Base-by-base conservation (phyloP, 768 basidiomycete species). In the Amanita fuliginea region DNA sequence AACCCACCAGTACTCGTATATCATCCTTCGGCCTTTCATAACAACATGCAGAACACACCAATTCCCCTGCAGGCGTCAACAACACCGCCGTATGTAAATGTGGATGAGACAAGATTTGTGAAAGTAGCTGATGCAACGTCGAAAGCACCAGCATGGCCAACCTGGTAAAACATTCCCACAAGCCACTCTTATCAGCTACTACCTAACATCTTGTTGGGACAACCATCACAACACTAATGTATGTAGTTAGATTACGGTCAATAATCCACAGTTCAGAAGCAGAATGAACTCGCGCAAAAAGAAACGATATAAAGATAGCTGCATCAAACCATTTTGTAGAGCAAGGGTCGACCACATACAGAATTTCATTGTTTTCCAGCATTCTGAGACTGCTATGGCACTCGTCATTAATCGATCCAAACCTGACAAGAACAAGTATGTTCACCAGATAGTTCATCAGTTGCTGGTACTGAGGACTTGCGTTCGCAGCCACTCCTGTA, bases 61-160 rank as follows among this genome's bases (percentile, higher is more conserved):
- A 68, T 54, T 86, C 80, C 11, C 87, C 87, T n/a, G 80, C 67
- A 4, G 83, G 78, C 11, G 83, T 86, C 51, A 87, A 67, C 26
- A 89, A 69, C 36, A 80, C 72, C 2, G 79, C 84, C 0, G 84
- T 86, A 59, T 89, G 87, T 51, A 88, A 62, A 26, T 69, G 62
- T 0, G 81, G 78, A 6, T 75, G 72, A 2, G 73, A 67, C 30
- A 89, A 69, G 4, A 83, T 64, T 59, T 83, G 79, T 22, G 75
- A 67, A 22, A 89, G 76, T 33, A 83, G 70, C 35, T 69, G 74
- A 60, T 86, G 82, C 19, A 89, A 68, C 33, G 76, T 73, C 30
- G 81, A 75, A 32, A 89, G 74, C 56, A 81, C 75, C 40, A 89
- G 74, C 86, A 89, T 89, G 40, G 32, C 47, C 4, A 18, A 13